phyloP scores from a whole-genome alignment of 1,284 basidiomycete species.

The Sparassis latifolia region DNA sequence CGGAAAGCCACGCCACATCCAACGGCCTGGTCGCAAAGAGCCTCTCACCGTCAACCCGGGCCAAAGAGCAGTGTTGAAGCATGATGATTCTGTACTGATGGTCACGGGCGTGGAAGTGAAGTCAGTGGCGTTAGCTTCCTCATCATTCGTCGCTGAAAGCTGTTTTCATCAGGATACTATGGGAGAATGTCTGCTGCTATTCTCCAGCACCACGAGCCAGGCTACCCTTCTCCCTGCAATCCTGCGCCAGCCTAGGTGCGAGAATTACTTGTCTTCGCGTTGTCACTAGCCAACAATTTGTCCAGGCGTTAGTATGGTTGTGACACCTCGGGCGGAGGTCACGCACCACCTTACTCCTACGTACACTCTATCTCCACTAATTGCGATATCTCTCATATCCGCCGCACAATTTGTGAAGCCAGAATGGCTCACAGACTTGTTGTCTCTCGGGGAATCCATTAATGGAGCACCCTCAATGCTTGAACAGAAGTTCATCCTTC shows the following conservation, averaged over 20 bases:
- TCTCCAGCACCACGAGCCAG: slow-evolving; percentile 27
- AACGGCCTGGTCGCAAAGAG: not conserved
- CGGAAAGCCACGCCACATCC: not conserved
- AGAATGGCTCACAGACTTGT: slow-evolving; percentile 56
- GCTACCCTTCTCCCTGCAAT: slow-evolving; percentile 27
- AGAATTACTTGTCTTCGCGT: not conserved
- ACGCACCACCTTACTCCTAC: slow-evolving; percentile 57
- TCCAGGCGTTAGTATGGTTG: slow-evolving; percentile 49
- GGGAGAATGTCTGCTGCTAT: slow-evolving; percentile 49
- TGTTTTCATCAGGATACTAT: slow-evolving; percentile 20
- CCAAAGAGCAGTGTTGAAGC: slow-evolving; percentile 27
- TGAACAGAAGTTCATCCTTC: slow-evolving; percentile 44
- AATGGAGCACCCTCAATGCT: slow-evolving; percentile 30
- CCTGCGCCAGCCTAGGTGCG: slow-evolving; percentile 51
- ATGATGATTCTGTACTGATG: slow-evolving; percentile 46
- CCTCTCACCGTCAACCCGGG: not conserved
- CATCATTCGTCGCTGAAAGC: too few relatives aligned
- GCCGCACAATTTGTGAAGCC: slow-evolving; percentile 49
- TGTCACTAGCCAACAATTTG: slow-evolving; percentile 2
- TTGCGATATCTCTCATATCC: slow-evolving; percentile 51
- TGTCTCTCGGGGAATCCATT: slow-evolving; percentile 38
- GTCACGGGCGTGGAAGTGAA: slow-evolving; percentile 35
- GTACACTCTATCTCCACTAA: slow-evolving; percentile 38
- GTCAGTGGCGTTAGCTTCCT: slow-evolving; percentile 28
- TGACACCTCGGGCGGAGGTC: slow-evolving; percentile 34